Conservation (phyloP, 2,329 filamentous ascomycete genomes). For the Dothistroma septosporum region DNA sequence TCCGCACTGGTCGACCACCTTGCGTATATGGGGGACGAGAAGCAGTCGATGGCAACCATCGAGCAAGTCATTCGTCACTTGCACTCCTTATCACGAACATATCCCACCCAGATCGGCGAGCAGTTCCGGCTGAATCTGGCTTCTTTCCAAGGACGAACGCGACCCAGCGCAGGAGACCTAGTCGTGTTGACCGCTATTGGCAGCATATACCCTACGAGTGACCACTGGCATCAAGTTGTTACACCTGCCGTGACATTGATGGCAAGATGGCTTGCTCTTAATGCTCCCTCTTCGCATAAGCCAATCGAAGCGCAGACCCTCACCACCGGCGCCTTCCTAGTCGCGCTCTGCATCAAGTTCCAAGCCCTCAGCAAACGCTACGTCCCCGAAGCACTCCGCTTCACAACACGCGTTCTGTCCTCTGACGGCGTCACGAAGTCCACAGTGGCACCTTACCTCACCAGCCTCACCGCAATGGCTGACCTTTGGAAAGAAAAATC, state of each 20-base stretch:
- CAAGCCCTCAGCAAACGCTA: conserved; percentile 80
- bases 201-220: conserved; percentile 86
- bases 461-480: conserved; percentile 63
- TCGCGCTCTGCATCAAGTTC: conserved; percentile 74
- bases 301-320: conserved; percentile 65
- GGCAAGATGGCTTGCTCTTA: conserved; percentile 75
- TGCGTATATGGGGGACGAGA: conserved; percentile 53
- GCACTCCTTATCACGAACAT: conserved; percentile 86
- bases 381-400: conserved; percentile 83
- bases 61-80: conserved; percentile 84
- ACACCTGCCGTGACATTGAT: conserved; percentile 88
- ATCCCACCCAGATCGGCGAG: conserved; percentile 70
- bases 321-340: conserved; percentile 71
- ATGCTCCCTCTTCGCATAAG: conserved; percentile 53
- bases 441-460: conserved; percentile 52
- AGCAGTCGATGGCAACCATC: conserved; percentile 58
- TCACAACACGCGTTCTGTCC: conserved; percentile 66
- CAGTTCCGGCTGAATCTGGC: conserved; percentile 72
- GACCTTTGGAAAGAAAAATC: conserved; percentile 69
- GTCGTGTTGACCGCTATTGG: conserved; percentile 78
- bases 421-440: conserved; percentile 36
- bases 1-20: conserved; percentile 63
- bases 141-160: conserved; percentile 51
- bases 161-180: conserved; percentile 65
- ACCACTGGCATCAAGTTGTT: conserved; percentile 93